phyloP scores from a whole-genome alignment of 306 rosid genomes.

The Arachis stenosperma region DNA sequence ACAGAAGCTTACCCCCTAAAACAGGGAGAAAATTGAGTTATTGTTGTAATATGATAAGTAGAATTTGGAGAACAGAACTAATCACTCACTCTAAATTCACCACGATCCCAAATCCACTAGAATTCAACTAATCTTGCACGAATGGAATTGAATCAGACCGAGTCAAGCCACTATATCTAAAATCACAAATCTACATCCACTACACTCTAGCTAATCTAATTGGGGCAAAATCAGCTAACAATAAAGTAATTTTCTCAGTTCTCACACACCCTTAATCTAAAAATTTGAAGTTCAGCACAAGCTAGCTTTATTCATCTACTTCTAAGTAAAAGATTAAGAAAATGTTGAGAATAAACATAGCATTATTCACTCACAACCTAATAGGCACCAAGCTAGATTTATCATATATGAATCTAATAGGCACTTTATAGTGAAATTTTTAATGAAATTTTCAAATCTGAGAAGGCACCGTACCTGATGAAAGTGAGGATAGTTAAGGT shows the following conservation, averaged over 20 bases:
- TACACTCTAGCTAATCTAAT: background rate
- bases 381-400: no score
- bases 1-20: constrained; percentile 85
- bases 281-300: background rate
- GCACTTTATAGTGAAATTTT: no score
- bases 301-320: background rate
- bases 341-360: background rate
- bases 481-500: no score
- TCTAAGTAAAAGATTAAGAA: background rate
- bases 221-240: background rate
- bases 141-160: background rate
- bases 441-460: no score
- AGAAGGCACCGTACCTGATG: no score
- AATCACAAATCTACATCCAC: background rate
- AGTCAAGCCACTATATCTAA: no score
- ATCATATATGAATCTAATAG: no score
- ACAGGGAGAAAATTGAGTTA: constrained; percentile 21
- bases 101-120: background rate
- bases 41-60: constrained; percentile 4
- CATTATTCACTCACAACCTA: no score
- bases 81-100: constrained; percentile 27
- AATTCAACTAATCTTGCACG: background rate
- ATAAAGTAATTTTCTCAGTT: no score
- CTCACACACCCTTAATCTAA: background rate
- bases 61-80: constrained; percentile 15